A percentile compares a stretch with the other conserved stretches of the same genome.
Evolutionary conservation across 129 eudicot species (phyloP).

Genomic region (Artemisia tridentata): DNA sequence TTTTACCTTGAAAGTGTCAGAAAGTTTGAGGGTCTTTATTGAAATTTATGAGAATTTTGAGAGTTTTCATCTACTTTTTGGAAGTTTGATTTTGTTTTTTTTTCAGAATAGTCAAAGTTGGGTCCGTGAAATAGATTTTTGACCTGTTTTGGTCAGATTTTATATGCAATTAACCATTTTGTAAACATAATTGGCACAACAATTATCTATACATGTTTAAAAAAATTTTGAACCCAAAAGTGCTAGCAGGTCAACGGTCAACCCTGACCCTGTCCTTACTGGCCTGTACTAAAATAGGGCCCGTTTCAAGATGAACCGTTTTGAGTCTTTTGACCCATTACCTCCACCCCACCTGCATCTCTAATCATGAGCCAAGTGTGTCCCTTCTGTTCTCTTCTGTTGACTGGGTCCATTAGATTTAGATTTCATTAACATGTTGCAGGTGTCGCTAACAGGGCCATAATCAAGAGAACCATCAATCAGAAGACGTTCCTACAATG

Average conservation of each 20-base stretch:
- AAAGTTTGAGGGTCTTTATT: neutral
- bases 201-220: neutral
- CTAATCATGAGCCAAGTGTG: neutral
- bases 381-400: neutral
- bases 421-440: constrained; percentile 69
- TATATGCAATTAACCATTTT: neutral
- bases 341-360: neutral
- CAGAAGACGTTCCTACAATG: constrained; percentile 13
- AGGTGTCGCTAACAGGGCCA: constrained; percentile 73
- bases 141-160: too few species aligned
- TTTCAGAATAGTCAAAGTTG: neutral
- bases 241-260: neutral
- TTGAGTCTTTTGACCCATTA: too few species aligned
- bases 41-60: neutral
- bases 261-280: too few species aligned
- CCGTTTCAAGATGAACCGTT: neutral
- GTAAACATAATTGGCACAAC: neutral
- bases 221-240: neutral
- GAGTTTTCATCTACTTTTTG: neutral
- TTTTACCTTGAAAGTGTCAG: neutral
- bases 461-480: constrained; percentile 25
- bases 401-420: constrained; percentile 32
- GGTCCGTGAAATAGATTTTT: neutral
- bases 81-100: too few species aligned
- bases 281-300: neutral